Evolutionary conservation across 768 basidiomycete species (phyloP).

Genomic region (Gymnopilus junonius): DNA sequence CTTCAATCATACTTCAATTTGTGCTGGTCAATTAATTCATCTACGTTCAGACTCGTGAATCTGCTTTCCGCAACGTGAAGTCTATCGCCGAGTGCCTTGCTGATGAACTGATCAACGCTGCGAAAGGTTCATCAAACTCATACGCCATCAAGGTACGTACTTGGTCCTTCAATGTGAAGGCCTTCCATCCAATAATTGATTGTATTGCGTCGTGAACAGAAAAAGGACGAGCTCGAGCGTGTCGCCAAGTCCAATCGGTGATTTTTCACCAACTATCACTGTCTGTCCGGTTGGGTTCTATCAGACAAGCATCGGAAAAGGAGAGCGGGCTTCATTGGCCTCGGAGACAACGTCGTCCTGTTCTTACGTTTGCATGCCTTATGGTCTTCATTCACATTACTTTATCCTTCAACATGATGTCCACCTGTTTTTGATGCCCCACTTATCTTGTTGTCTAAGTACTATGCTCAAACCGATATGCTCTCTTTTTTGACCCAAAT

Average conservation of each 20-base stretch:
- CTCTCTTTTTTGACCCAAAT: slow-evolving; percentile 11
- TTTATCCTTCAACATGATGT: slow-evolving; percentile 23
- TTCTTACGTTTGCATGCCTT: slow-evolving; percentile 22
- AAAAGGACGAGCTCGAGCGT: slow-evolving; percentile 99
- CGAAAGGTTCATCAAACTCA: slow-evolving; percentile 99
- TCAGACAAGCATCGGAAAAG: slow-evolving; percentile 26
- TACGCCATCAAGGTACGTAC: slow-evolving; percentile 94
- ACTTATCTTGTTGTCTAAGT: slow-evolving; percentile 23
- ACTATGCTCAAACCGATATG: slow-evolving; percentile 28
- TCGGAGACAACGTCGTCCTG: slow-evolving; percentile 17
- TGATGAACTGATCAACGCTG: slow-evolving; percentile 99
- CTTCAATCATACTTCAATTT: not conserved
- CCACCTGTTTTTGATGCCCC: slow-evolving; percentile 15
- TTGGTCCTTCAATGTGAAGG: not conserved
- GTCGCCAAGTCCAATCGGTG: slow-evolving; percentile 99
- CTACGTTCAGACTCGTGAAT: slow-evolving; percentile 86
- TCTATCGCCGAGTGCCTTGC: slow-evolving; percentile 98
- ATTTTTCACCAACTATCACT: slow-evolving; percentile 39
- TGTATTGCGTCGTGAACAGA: slow-evolving; percentile 48
- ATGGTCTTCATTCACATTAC: slow-evolving; percentile 17
- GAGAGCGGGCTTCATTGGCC: slow-evolving; percentile 18
- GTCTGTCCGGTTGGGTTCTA: slow-evolving; percentile 29
- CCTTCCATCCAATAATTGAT: not conserved
- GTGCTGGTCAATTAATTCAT: not conserved
- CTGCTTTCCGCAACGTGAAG: slow-evolving; percentile 99